Conservation (phyloP, 192 early-diverging fungal species). For the Blastocladiella britannica region DNA sequence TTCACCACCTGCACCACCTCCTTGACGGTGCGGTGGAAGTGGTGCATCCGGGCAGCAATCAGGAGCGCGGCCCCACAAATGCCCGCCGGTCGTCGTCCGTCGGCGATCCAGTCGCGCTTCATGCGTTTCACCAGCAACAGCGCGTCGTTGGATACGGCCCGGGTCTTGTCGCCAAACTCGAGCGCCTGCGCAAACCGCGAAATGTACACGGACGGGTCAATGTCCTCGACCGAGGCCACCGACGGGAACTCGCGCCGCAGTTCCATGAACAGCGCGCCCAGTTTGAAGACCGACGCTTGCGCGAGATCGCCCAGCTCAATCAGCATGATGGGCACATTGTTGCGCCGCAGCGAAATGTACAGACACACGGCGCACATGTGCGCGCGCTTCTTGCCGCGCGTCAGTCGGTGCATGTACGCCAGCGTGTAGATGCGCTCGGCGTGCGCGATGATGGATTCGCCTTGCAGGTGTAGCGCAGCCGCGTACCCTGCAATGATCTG, state of each 20-base stretch:
- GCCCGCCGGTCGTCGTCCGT: slow-evolving; percentile 73
- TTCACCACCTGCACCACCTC: slow-evolving; percentile 83
- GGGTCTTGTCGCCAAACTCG: slow-evolving; percentile 77
- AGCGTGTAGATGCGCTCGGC: slow-evolving; percentile 73
- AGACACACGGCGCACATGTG: slow-evolving; percentile 73
- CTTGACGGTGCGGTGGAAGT: slow-evolving; percentile 52
- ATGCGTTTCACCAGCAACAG: slow-evolving; percentile 63
- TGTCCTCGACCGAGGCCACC: slow-evolving; percentile 30
- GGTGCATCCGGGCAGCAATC: slow-evolving; percentile 78
- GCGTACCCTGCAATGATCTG: no score
- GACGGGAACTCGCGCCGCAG: slow-evolving; percentile 44
- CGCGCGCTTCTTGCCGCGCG: slow-evolving; percentile 51
- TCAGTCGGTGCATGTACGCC: slow-evolving; percentile 59
- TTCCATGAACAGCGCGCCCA: slow-evolving; percentile 65
- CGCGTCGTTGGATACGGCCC: slow-evolving; percentile 55
- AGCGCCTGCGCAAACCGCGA: slow-evolving; percentile 66
- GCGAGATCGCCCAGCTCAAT: slow-evolving; percentile 88
- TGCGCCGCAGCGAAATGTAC: slow-evolving; percentile 71
- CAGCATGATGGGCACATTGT: slow-evolving; percentile 72
- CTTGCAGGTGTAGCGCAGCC: no score
- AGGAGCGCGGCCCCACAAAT: slow-evolving; percentile 83
- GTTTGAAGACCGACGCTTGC: slow-evolving; percentile 61
- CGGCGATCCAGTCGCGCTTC: slow-evolving; percentile 85
- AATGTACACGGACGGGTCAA: slow-evolving; percentile 86
- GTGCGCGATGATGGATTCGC: no score